phyloP scores from a whole-genome alignment of 2,329 filamentous ascomycete genomes.

The Cordyceps cicadae region DNA sequence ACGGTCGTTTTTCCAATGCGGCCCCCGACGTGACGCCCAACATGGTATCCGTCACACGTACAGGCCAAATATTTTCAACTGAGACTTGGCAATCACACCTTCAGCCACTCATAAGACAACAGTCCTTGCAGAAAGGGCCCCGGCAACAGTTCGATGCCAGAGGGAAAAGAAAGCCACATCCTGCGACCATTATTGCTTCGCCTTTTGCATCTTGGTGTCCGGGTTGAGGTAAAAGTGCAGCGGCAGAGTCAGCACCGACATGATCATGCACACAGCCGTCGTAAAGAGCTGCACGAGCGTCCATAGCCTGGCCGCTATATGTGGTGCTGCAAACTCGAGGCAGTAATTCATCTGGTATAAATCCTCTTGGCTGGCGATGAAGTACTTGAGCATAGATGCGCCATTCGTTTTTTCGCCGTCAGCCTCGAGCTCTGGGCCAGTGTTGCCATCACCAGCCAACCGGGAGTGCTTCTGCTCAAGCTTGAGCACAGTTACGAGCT shows the following conservation, averaged over 20 bases:
- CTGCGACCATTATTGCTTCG: not conserved
- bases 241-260: constrained; percentile 35
- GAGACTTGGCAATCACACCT: no score
- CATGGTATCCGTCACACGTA: not conserved
- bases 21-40: no score
- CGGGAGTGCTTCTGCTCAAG: constrained; percentile 40
- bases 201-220: constrained; percentile 8
- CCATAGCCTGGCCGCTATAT: constrained; percentile 48
- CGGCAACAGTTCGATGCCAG: no score
- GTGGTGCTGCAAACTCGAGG: constrained; percentile 61
- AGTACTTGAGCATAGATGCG: constrained; percentile 39
- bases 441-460: constrained; percentile 15
- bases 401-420: constrained; percentile 17
- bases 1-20: not conserved
- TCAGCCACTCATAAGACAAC: no score
- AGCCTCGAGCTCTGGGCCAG: constrained; percentile 13
- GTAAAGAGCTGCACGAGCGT: constrained; percentile 54
- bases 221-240: constrained; percentile 27
- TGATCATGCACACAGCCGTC: constrained; percentile 56
- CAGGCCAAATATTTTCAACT: no score
- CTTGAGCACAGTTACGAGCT: constrained; percentile 59
- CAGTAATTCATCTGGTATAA: constrained; percentile 72
- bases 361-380: constrained; percentile 70
- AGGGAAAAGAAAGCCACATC: no score
- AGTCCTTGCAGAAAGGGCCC: no score